Percentiles rank a stretch among this genome's conserved stretches.
Conservation (phyloP, 2,329 filamentous ascomycete genomes). For the Penicillium sp. region DNA sequence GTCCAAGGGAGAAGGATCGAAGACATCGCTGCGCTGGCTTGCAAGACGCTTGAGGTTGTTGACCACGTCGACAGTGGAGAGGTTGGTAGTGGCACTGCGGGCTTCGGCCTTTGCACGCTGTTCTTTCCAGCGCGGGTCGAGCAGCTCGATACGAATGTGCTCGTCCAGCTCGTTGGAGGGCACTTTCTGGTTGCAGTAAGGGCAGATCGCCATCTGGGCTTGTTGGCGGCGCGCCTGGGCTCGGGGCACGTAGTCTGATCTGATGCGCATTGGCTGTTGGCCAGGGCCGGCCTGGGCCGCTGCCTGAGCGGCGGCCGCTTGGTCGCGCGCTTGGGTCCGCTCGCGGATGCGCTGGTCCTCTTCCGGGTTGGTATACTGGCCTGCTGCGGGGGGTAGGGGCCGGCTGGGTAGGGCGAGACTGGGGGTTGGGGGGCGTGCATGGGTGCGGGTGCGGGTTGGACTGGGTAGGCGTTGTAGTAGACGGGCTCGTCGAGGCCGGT, state of each 20-base stretch:
- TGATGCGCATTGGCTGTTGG: conserved; percentile 75
- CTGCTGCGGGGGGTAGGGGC: conserved; percentile 37
- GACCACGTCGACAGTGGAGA: conserved; percentile 82
- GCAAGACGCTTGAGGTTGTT: conserved; percentile 95
- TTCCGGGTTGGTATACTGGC: conserved; percentile 47
- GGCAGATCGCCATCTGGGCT: conserved; percentile 68
- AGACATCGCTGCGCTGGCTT: conserved; percentile 82
- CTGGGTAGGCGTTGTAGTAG: conserved; percentile 53
- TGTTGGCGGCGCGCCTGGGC: conserved; percentile 71
- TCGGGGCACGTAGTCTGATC: conserved; percentile 86
- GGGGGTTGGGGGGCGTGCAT: conserved; percentile 35
- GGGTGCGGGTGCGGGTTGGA: conserved; percentile 42
- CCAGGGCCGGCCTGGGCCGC: conserved; percentile 66
- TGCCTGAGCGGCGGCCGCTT: conserved; percentile 74
- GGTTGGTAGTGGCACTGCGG: conserved; percentile 79
- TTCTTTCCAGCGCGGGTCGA: conserved; percentile 94
- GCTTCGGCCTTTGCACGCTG: conserved; percentile 87
- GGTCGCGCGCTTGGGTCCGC: conserved; percentile 52
- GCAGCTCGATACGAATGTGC: conserved; percentile 90
- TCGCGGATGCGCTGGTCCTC: conserved; percentile 65
- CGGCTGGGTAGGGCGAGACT: conserved; percentile 24
- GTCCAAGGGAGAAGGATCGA: conserved; percentile 63
- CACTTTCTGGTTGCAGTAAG: conserved; percentile 89
- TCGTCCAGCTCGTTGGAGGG: conserved; percentile 83
- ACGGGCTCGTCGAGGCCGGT: conserved; percentile 63